Evolutionary conservation across 352 stramenopile species (phyloP).

Genomic region (Pythium periplocum): DNA sequence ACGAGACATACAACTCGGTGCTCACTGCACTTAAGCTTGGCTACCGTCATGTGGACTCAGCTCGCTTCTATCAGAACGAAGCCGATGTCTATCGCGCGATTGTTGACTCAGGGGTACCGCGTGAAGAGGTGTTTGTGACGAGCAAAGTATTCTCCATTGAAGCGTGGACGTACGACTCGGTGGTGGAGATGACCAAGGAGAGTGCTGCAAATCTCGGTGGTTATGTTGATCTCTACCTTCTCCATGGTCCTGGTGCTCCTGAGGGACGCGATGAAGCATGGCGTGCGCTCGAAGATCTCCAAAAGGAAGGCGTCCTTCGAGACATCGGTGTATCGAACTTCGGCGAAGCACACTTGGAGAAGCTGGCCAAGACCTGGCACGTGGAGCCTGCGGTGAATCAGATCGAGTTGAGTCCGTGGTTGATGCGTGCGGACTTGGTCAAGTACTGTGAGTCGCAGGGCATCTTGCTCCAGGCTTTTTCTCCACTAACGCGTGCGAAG

Average conservation of each 20-base stretch:
- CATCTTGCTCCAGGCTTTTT: constrained; percentile 20
- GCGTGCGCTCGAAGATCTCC: constrained; percentile 9
- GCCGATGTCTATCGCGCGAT: constrained; percentile 36
- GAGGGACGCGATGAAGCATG: constrained; percentile 14
- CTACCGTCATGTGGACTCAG: constrained; percentile 51
- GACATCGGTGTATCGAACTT: constrained; percentile 76
- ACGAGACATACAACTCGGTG: constrained; percentile 12
- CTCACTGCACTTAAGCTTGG: constrained; percentile 27
- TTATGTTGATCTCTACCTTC: constrained; percentile 43
- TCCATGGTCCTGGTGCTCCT: constrained; percentile 23
- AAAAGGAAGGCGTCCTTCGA: constrained; percentile 23
- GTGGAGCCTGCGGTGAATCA: constrained; percentile 41
- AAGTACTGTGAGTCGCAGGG: constrained; percentile 21
- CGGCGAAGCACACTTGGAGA: constrained; percentile 46
- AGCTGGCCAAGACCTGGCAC: constrained; percentile 27
- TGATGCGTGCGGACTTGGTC: constrained; percentile 25
- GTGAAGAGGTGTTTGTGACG: constrained; percentile 47
- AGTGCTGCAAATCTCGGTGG: constrained; percentile 24
- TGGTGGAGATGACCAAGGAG: constrained; percentile 22
- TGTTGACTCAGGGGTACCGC: constrained; percentile 31
- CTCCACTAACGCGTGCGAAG: constrained; percentile 29
- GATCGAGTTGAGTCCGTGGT: constrained; percentile 15
- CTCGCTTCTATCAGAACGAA: constrained; percentile 63
- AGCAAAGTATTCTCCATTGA: constrained; percentile 43
- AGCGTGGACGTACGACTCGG: constrained; percentile 38